Evolutionary conservation across 495 filamentous ascomycete species (phyloP).

Genomic region (Aspergillus mulundensis): DNA sequence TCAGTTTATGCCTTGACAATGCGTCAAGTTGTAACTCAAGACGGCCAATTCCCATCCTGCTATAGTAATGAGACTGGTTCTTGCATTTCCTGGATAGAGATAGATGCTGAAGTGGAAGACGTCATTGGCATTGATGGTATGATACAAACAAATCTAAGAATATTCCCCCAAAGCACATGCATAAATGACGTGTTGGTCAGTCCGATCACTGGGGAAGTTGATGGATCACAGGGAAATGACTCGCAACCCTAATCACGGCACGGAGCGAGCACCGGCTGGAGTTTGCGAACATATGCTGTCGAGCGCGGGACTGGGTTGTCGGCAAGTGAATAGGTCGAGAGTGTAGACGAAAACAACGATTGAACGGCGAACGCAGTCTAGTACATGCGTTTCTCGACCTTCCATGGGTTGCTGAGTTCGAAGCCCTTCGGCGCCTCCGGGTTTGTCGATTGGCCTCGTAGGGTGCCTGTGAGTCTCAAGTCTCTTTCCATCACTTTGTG

Average conservation of each 20-base stretch:
- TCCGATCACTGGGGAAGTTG: neutral
- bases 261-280: neutral
- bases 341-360: neutral
- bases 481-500: slow-evolving; percentile 94
- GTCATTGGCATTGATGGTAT: slow-evolving; percentile 6
- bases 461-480: slow-evolving; percentile 75
- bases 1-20: neutral
- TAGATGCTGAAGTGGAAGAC: neutral
- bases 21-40: neutral
- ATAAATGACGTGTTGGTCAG: neutral
- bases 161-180: neutral
- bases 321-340: neutral
- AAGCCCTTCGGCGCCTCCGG: slow-evolving; percentile 77
- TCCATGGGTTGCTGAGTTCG: slow-evolving; percentile 95
- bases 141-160: slow-evolving; percentile 1
- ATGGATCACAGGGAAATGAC: slow-evolving; percentile 18
- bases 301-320: neutral
- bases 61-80: neutral
- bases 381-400: slow-evolving; percentile 54
- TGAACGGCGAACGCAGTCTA: slow-evolving; percentile 16
- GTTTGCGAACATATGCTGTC: neutral
- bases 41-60: neutral
- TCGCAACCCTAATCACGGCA: neutral
- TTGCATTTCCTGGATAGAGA: neutral
- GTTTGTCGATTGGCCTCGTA: slow-evolving; percentile 83